Base-by-base conservation (phyloP, 345 rosid species). In the Pistacia vera region DNA sequence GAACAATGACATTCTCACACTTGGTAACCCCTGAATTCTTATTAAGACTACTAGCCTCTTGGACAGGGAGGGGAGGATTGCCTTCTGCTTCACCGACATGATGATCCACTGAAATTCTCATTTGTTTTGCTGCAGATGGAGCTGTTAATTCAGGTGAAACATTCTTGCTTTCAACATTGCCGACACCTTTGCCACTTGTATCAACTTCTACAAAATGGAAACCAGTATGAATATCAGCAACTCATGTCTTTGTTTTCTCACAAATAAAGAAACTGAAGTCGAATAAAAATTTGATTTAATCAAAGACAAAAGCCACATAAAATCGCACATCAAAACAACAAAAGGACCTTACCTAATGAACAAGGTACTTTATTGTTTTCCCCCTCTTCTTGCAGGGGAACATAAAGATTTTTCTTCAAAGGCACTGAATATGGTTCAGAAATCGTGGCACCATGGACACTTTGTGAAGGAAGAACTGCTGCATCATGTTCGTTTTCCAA, bases 401-500 rank as follows among this genome's bases (percentile, higher is more conserved):
- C 87, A 49, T 33, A 60, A 16, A 18, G 66, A 57, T 81, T 77
- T 58, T 85, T 84, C 73, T 63, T 78, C 11, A 57, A 48, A 77
- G 83, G 74, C 60, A 64, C 48, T 5, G n/a, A 61, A 66, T 58
- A 63, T 63, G 75, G 77, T 64, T 86, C 80, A 56, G 86, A 67
- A 71, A 44, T 51, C 59, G 52, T 55, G 38, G 52, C 68, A 46
- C 17, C 76, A 18, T 25, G 75, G 17, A 48, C 63, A 51, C 30
- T 71, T 64, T 70, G 65, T 46, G 62, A 71, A 72, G 71, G 60
- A 60, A 57, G 59, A 28, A 72, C n/a, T 48, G 36, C 64, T 63
- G 62, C 75, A 67, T 78, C 65, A 38, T 76, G 75, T 59, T 77
- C 79, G 28, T 75, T 55, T 70, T 70, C 83, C 68, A 54, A 69